phyloP scores from a whole-genome alignment of 2,329 filamentous ascomycete species.

The Didymella sp. region DNA sequence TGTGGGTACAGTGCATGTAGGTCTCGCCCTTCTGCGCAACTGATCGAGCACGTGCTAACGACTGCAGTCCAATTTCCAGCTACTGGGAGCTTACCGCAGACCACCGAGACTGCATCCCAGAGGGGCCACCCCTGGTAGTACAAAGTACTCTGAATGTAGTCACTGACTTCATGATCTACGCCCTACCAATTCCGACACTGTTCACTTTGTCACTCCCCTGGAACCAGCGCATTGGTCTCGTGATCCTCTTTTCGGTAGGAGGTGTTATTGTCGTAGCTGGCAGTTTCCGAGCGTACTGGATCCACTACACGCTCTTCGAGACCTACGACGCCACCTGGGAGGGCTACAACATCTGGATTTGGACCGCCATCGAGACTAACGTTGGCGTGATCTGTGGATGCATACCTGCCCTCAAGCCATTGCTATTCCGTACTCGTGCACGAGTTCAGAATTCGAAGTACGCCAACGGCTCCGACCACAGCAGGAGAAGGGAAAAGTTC shows the following conservation, averaged over 20 bases:
- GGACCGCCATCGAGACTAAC: slow-evolving; percentile 54
- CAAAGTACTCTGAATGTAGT: slow-evolving; percentile 55
- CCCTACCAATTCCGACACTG: slow-evolving; percentile 56
- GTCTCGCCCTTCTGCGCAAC: slow-evolving; percentile 14
- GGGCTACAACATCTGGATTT: slow-evolving; percentile 53
- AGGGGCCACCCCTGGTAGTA: slow-evolving; percentile 54
- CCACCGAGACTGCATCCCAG: slow-evolving; percentile 52
- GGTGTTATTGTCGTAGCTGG: slow-evolving; percentile 57
- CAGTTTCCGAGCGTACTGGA: slow-evolving; percentile 56
- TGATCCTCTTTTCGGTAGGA: slow-evolving; percentile 54
- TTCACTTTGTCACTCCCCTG: slow-evolving; percentile 55
- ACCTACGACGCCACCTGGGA: slow-evolving; percentile 58
- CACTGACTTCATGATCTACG: slow-evolving; percentile 56
- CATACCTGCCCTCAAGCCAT: slow-evolving; percentile 53
- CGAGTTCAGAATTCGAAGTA: slow-evolving; percentile 40
- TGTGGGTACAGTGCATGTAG: slow-evolving; percentile 50
- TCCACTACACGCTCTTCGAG: slow-evolving; percentile 53
- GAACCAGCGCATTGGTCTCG: slow-evolving; percentile 53
- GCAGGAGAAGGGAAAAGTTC: slow-evolving; percentile 41
- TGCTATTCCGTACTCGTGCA: slow-evolving; percentile 48
- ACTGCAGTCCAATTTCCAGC: slow-evolving; percentile 52
- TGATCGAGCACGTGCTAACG: slow-evolving; percentile 26
- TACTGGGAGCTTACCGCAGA: slow-evolving; percentile 54
- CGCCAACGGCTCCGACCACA: slow-evolving; percentile 41
- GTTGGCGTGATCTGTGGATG: slow-evolving; percentile 55